Conservation (phyloP, 2,329 filamentous ascomycete species). For the Bipolaris victoriae region DNA sequence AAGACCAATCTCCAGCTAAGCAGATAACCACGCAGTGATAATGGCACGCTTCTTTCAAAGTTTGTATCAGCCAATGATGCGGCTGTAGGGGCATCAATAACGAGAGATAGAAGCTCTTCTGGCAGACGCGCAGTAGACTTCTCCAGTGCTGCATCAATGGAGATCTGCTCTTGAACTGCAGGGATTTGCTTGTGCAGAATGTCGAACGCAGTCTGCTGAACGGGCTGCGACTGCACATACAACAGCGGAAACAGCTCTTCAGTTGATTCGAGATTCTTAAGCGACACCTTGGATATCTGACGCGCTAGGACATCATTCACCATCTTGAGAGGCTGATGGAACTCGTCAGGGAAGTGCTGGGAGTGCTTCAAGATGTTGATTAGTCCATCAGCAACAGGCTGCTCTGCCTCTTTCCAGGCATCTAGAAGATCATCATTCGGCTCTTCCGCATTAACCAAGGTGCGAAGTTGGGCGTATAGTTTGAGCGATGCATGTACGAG, state of each 20-base stretch:
- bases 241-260: constrained; percentile 77
- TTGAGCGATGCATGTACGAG: constrained; percentile 75
- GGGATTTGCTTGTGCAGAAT: constrained; percentile 83
- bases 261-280: constrained; percentile 67
- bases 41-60: constrained; percentile 70
- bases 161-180: constrained; percentile 77
- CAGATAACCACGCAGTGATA: constrained; percentile 76
- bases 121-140: constrained; percentile 76
- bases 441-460: constrained; percentile 62
- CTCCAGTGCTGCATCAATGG: constrained; percentile 75
- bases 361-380: constrained; percentile 67
- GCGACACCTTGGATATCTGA: constrained; percentile 68
- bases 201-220: constrained; percentile 81
- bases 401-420: constrained; percentile 67
- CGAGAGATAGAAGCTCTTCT: constrained; percentile 81
- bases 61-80: constrained; percentile 69
- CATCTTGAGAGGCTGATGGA: constrained; percentile 72
- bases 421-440: constrained; percentile 87
- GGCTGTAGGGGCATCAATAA: constrained; percentile 77
- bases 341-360: constrained; percentile 57
- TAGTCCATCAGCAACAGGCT: constrained; percentile 63
- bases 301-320: constrained; percentile 77
- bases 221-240: constrained; percentile 72
- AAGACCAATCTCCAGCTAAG: constrained; percentile 90
- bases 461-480: constrained; percentile 68